Base-by-base conservation (phyloP, 768 basidiomycete species). In the Cytidiella melzeri region DNA sequence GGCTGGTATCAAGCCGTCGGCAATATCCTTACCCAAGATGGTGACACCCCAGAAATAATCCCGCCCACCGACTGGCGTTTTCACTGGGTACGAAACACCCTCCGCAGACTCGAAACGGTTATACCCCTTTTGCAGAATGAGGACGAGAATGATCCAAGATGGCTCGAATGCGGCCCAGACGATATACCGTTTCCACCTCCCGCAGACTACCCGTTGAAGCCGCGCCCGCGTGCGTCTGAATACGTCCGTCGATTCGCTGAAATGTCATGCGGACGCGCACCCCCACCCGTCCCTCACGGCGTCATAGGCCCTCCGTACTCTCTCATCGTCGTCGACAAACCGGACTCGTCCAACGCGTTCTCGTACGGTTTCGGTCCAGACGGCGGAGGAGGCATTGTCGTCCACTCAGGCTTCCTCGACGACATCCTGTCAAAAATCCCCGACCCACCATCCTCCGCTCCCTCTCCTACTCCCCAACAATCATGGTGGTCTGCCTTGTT, bases 281-380 rank as follows among this genome's bases (percentile, higher is more conserved):
- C 65, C 5, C 64, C 66, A 10, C 66, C 73, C 11, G 67, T 72
- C 19, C 72, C 81, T 3, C 83, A 84, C 53, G 64, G 72, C 19
- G 76, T 84, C 40, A 70, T 87, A 9, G 92, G 91, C 0, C 89
- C 92, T 24, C 92, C 92, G 0, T 98, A 94, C 63, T 87, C 90
- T 27, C 69, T 99, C 5, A 74, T 99, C 39, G 64, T 99, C n/a
- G 80, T 95, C 41, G 90, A 97, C 44, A 82, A 84, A 52, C 84
- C 90, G 1, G 84, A 89, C 51, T 73, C 81, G 2, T 76, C 80
- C 7, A 99, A 97, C 60, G 95, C 96, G 1, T 96, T 99, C 65
- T 90, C 87, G 1, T 97, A 94, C 61, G 95, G 95, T 1, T 98
- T 97, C 56, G 92, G 92, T 11, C 86, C 90, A 2, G 81, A 92